Percentiles rank a stretch among this genome's conserved stretches.
phyloP scores from a whole-genome alignment of 768 basidiomycete genomes.

The Leccinum olivaceopallidum region DNA sequence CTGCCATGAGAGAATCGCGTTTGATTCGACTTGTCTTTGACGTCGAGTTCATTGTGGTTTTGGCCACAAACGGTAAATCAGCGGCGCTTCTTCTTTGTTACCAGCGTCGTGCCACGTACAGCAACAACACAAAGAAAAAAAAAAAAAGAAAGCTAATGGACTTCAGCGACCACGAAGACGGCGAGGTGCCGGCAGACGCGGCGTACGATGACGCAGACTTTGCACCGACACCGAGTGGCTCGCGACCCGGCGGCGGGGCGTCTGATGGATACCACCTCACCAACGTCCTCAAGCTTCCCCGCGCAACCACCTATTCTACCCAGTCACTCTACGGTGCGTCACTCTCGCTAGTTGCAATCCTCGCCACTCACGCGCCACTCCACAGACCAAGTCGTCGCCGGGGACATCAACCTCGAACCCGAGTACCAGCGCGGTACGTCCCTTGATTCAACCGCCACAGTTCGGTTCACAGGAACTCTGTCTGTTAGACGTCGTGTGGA shows the following conservation, averaged over 20 bases:
- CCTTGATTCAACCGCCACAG: not conserved
- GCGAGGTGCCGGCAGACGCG: slow-evolving; percentile 14
- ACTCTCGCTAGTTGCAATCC: accelerated
- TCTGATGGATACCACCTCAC: slow-evolving; percentile 29
- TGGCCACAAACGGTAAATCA: no score
- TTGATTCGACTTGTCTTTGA: slow-evolving; percentile 35
- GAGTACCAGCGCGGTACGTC: slow-evolving; percentile 74
- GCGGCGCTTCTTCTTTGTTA: not conserved
- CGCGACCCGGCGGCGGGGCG: slow-evolving; percentile 6
- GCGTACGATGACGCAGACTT: slow-evolving; percentile 14
- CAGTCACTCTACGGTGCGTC: slow-evolving; percentile 55
- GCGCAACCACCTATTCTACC: slow-evolving; percentile 64
- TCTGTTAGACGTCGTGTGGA: slow-evolving; percentile 71
- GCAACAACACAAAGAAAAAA: slow-evolving; percentile 5
- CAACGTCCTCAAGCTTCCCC: slow-evolving; percentile 53
- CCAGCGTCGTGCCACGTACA: slow-evolving; percentile 1
- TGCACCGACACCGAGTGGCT: not conserved
- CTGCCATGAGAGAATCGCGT: slow-evolving; percentile 66
- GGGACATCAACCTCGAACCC: slow-evolving; percentile 69
- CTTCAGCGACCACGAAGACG: slow-evolving; percentile 24
- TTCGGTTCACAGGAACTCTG: not conserved
- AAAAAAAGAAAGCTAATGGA: slow-evolving; percentile 3
- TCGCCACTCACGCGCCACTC: not conserved
- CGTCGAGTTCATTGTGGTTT: not conserved
- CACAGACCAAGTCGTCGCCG: slow-evolving; percentile 62